Evolutionary conservation across 2,329 filamentous ascomycete genomes (phyloP), one percentile per base, ranked within the genome.

Genomic region (Cladosporium velox): DNA sequence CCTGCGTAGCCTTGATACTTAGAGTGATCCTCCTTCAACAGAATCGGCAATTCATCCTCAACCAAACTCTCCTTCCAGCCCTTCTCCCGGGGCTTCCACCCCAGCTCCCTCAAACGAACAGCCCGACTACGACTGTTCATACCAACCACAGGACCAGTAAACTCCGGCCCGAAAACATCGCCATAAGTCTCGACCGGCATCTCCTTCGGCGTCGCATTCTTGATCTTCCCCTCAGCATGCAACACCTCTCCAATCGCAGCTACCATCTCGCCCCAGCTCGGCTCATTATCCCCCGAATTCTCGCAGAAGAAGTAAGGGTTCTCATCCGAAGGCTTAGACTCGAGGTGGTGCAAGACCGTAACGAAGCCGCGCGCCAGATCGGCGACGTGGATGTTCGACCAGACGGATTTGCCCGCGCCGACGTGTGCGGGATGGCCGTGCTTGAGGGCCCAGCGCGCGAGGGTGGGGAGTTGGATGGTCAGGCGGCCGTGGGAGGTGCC

Each of bases 231-330:
- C 5, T 74, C 75, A 59, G 72, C 66, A 55, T 79, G 70, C 30
- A 84, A 72, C 6, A 70, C 72, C 44, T 74, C 66, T 1, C 79
- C 81, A 66, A 83, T 79, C 2, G 74, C 69, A 5, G 67, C 70
- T 0, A 80, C 79, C 14, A 78, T 72, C 6, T 80, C 78, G 21
- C 71, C 71, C 82, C 81, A 84, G 26, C 78, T 79, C 14, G 77
- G 75, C 68, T 84, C 82, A 10, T 76, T 59, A 26, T 79, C 80
- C 12, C 69, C 70, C 1, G 72, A 71, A 26, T 78, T 75, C 70
- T 85, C 82, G 72, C 77, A 80, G 74, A 84, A 85, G 71, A 80
- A 84, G 70, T 84, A 85, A 7, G 81, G 82, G 66, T 84, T 83
- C 35, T 79, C 67, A 8, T 78, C 72, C 8, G 52, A 34, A 4